These are phyloP conservation scores for Zancudomyces culisetae DNA, from an alignment of 371 early-diverging fungal species.

Conservation along the genomic window DNA sequence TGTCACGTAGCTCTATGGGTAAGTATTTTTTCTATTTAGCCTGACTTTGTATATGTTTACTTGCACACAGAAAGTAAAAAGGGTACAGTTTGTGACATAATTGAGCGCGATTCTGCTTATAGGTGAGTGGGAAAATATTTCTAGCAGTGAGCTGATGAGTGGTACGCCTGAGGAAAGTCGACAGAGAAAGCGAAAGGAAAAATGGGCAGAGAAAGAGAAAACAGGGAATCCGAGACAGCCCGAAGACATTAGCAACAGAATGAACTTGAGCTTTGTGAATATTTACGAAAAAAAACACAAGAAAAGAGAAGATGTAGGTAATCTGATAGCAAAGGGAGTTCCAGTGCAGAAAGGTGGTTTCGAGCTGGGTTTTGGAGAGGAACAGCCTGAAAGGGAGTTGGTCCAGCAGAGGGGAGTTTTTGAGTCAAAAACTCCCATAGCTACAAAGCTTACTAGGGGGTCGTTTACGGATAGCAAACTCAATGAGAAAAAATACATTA, in stretches of 20 bases:
- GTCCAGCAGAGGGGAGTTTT: no score
- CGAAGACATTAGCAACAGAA: not conserved
- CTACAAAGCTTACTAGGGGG: no score
- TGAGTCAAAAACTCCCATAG: no score
- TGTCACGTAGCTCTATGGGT: not conserved
- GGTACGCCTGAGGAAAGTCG: not conserved
- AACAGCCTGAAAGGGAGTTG: not conserved
- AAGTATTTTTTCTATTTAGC: no score
- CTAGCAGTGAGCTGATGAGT: not conserved
- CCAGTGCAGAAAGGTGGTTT: no score
- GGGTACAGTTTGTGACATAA: not conserved
- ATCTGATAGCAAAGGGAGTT: no score
- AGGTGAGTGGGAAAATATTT: not conserved
- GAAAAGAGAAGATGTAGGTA: not conserved
- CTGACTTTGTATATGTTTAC: not conserved
- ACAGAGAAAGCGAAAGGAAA: not conserved
- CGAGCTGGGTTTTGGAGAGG: not conserved
- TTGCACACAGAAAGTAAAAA: not conserved
- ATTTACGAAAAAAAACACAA: not conserved
- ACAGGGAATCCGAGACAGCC: not conserved
- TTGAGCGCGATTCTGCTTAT: not conserved
- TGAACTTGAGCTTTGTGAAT: not conserved
- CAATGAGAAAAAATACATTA: no score
- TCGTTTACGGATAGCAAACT: no score
- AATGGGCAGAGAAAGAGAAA: not conserved